Conservation (phyloP, 2,329 filamentous ascomycete species). For the Colletotrichum tropicale region DNA sequence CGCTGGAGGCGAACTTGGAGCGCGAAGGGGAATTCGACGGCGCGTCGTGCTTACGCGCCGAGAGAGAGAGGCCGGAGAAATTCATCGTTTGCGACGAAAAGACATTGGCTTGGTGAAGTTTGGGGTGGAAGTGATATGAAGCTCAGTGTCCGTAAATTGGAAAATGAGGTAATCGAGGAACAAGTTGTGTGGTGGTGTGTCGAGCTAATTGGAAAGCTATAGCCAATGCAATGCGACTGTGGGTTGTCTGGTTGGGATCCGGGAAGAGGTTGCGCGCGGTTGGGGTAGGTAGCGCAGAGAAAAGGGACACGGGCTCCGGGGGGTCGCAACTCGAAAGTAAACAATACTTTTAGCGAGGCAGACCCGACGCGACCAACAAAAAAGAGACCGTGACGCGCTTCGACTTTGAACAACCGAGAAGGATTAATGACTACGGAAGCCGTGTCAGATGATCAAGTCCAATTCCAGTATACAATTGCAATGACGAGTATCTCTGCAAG, state of each 20-base stretch:
- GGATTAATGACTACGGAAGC: not conserved
- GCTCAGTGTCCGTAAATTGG: not conserved
- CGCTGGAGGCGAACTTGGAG: not conserved
- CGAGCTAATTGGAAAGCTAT: constrained; percentile 1
- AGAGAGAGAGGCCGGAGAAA: not conserved
- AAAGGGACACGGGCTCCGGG: not conserved
- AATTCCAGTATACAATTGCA: not conserved
- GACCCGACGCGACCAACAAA: not conserved
- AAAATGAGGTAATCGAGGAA: not conserved
- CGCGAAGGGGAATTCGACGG: not conserved
- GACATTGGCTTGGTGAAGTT: not conserved
- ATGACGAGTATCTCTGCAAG: not conserved
- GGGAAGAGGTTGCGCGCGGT: not conserved
- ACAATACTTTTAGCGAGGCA: not conserved
- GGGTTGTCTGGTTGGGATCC: not conserved
- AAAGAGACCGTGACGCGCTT: not conserved
- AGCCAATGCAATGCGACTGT: not conserved
- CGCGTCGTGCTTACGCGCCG: not conserved
- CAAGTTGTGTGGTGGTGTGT: not conserved
- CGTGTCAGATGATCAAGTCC: not conserved
- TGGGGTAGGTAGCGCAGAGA: not conserved
- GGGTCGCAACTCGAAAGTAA: not conserved
- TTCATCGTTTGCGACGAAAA: not conserved
- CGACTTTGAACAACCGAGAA: not conserved
- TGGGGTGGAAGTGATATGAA: not conserved